Evolutionary conservation across 164 flowering plant species (phyloP), one percentile per base, ranked within the genome.

Genomic region (Vitis rupestris): DNA sequence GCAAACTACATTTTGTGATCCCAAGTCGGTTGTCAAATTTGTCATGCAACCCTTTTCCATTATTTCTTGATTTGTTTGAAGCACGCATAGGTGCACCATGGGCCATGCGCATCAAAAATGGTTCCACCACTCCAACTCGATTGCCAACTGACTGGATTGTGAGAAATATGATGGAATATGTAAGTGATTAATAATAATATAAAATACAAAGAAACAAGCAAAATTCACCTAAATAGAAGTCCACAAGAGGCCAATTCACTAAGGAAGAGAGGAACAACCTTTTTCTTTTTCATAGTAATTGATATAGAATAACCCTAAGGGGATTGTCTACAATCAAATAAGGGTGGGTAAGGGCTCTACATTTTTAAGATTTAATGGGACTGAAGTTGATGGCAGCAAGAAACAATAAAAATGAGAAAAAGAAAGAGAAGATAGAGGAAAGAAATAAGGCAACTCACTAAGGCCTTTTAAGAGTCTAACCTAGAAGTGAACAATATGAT

Each of bases 91-190:
- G 96, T 17, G 93, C 98, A 69, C 98, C 98, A 88, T 95, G 99
- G 65, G 99, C 98, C 97, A 90, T 93, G 50, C 97, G 97, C 99
- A 95, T 93, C 80, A 95, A 74, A 80, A 89, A 93, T 31, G 96
- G 98, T 78, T 95, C 99, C 57, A 75, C 74, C 3, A 93, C 97
- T 70, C 99, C 99, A 78, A 93, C 90, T 74, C 92, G 86, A 74
- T 93, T 87, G 52, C 97, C 99, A 80, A 95, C 99, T 6, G 98
- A 88, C 99, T 95, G 86, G 82, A 85, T 3, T 31, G 44, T 70
- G 61, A 64, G 44, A 27, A 72, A 30, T 55, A 66, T 63, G 23
- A 48, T 27, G 49, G 47, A 66, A 62, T 30, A 50, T 15, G 16
- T 37, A 37, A 37, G 67, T 9, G 19, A 60, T 29, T 9, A 23